These are phyloP conservation scores for Neofusicoccum cordaticola DNA, from an alignment of 2,329 filamentous ascomycete species.

Conservation along the genomic window DNA sequence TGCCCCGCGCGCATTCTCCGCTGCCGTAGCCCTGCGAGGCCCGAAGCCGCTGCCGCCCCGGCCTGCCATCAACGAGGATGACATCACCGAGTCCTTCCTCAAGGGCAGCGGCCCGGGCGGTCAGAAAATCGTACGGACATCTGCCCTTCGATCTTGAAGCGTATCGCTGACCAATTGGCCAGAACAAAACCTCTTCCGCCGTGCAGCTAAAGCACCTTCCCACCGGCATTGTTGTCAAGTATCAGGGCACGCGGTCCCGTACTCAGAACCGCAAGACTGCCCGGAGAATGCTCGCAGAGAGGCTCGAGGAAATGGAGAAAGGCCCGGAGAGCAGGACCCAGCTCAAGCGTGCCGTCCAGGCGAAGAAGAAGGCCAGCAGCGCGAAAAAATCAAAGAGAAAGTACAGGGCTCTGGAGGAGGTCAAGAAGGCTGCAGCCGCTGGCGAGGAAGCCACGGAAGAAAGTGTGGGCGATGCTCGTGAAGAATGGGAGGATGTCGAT, in stretches of 20 bases:
- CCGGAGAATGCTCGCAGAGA: slow-evolving; percentile 70
- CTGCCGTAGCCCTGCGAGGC: slow-evolving; percentile 21
- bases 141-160: neutral
- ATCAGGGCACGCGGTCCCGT: slow-evolving; percentile 83
- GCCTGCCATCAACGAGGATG: slow-evolving; percentile 69
- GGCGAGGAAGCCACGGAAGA: slow-evolving; percentile 26
- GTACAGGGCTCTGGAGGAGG: slow-evolving; percentile 62
- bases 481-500: slow-evolving; percentile 11
- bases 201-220: slow-evolving; percentile 89
- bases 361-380: slow-evolving; percentile 70
- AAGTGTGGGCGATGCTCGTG: slow-evolving; percentile 19
- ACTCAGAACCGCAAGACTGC: slow-evolving; percentile 86
- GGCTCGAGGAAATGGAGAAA: slow-evolving; percentile 70
- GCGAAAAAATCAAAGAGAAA: slow-evolving; percentile 82
- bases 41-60: slow-evolving; percentile 71
- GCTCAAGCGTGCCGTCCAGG: slow-evolving; percentile 61
- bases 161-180: slow-evolving; percentile 20
- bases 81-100: slow-evolving; percentile 81
- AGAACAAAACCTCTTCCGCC: slow-evolving; percentile 94
- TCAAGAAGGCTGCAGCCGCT: slow-evolving; percentile 32
- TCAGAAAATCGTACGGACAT: slow-evolving; percentile 69
- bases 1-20: slow-evolving; percentile 23
- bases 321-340: slow-evolving; percentile 67
- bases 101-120: slow-evolving; percentile 91
- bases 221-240: slow-evolving; percentile 91